Percentiles rank a stretch among this genome's conserved stretches.
Evolutionary conservation across 2,329 filamentous ascomycete genomes (phyloP).

Genomic region (Colletotrichum sidae): DNA sequence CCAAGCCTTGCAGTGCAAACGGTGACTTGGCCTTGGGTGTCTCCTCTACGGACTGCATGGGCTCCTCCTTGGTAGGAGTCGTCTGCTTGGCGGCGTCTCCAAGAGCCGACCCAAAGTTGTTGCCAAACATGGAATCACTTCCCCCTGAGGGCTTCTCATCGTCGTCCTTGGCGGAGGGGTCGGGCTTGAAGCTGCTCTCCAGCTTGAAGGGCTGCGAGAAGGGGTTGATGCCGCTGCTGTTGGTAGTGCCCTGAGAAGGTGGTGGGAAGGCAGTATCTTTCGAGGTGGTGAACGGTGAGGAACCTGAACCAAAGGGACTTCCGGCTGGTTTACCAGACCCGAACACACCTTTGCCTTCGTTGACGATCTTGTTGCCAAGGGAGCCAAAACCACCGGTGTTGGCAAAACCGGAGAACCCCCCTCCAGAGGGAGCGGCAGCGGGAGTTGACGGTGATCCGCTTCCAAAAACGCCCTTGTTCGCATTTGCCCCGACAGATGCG

Average conservation of each 20-base stretch:
- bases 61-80: constrained; percentile 60
- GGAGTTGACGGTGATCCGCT: constrained; percentile 41
- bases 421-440: constrained; percentile 51
- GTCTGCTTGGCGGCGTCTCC: constrained; percentile 57
- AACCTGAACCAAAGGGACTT: constrained; percentile 47
- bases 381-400: constrained; percentile 67
- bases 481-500: constrained; percentile 52
- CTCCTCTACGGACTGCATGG: constrained; percentile 59
- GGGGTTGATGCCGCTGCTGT: constrained; percentile 55
- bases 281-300: constrained; percentile 47
- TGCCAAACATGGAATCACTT: constrained; percentile 68
- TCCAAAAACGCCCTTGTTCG: constrained; percentile 53
- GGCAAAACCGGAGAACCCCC: constrained; percentile 65
- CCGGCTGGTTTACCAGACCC: constrained; percentile 51
- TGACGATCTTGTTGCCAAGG: constrained; percentile 52
- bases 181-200: constrained; percentile 74
- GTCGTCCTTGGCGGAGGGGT: constrained; percentile 71
- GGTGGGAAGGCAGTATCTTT: constrained; percentile 54
- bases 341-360: constrained; percentile 50
- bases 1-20: constrained; percentile 14
- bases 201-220: constrained; percentile 69
- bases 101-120: constrained; percentile 69
- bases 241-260: constrained; percentile 48
- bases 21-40: constrained; percentile 50
- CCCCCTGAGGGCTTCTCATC: constrained; percentile 59